Evolutionary conservation across 768 basidiomycete species (phyloP).

Genomic region (Sarcodon sp.): DNA sequence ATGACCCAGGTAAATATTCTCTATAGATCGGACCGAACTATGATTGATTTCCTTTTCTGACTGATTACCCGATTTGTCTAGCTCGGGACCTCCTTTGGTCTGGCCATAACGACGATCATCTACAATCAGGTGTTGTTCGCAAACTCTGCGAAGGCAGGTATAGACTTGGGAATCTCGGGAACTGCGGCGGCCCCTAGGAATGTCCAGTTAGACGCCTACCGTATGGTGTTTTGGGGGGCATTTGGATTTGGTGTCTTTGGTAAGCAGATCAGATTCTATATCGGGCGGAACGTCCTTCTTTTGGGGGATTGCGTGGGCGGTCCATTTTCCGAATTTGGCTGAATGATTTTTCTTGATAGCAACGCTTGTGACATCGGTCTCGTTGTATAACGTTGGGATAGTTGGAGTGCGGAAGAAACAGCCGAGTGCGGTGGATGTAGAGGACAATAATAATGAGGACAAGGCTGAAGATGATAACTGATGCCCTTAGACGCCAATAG

Average conservation of each 20-base stretch:
- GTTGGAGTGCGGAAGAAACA: too few relatives aligned
- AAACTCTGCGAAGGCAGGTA: neutral
- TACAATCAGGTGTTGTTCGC: neutral
- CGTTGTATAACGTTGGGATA: too few relatives aligned
- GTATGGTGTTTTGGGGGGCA: neutral
- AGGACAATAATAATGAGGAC: too few relatives aligned
- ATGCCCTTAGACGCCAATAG: too few relatives aligned
- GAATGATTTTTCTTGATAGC: too few relatives aligned
- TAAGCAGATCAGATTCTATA: neutral
- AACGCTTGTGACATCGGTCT: too few relatives aligned
- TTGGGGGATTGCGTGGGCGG: too few relatives aligned
- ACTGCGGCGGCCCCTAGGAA: neutral
- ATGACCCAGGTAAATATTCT: neutral
- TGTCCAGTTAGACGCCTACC: neutral
- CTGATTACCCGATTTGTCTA: neutral
- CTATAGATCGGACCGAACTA: neutral
- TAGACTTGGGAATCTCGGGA: neutral
- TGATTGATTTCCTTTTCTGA: neutral
- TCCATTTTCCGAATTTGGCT: too few relatives aligned
- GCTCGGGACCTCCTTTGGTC: neutral
- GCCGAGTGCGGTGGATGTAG: too few relatives aligned
- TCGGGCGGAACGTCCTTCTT: too few relatives aligned
- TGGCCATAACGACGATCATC: neutral
- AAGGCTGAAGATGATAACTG: too few relatives aligned
- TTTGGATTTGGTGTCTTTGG: neutral